A percentile compares a stretch with the other conserved stretches of the same genome.
Evolutionary conservation across 352 stramenopile species (phyloP).

Genomic region (Globisporangium carolinianum): DNA sequence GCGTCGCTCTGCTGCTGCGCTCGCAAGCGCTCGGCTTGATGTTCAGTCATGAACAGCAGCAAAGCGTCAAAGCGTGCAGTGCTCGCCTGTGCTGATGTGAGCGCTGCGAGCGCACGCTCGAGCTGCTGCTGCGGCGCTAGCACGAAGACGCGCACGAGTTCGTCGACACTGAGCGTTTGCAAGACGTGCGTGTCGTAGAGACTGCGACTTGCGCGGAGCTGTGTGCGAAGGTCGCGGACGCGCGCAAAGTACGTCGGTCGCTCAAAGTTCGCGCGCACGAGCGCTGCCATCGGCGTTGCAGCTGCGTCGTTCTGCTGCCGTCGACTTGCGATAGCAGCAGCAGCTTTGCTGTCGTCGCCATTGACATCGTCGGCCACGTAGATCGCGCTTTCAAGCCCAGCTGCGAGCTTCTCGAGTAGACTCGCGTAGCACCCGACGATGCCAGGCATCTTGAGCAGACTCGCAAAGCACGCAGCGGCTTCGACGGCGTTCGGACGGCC

Average conservation of each 20-base stretch:
- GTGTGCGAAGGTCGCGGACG: slow-evolving; percentile 41
- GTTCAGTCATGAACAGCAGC: slow-evolving; percentile 2
- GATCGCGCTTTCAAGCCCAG: slow-evolving; percentile 48
- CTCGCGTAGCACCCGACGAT: slow-evolving; percentile 65
- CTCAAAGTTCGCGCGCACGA: slow-evolving; percentile 51
- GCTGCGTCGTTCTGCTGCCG: not conserved
- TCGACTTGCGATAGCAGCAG: too few species aligned
- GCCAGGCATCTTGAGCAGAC: slow-evolving; percentile 70
- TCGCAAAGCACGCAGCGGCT: slow-evolving; percentile 66
- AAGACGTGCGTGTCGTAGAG: slow-evolving; percentile 37
- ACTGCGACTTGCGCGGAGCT: slow-evolving; percentile 29
- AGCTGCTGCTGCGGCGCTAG: slow-evolving; percentile 34
- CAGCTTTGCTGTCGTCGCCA: not conserved
- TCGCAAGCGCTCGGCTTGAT: too few species aligned
- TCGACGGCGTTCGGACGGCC: slow-evolving; percentile 66
- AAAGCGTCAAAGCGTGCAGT: slow-evolving; percentile 9
- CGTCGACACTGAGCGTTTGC: slow-evolving; percentile 27
- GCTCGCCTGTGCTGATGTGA: slow-evolving; percentile 13
- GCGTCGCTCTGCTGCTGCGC: slow-evolving; percentile 1
- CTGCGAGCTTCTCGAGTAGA: slow-evolving; percentile 59
- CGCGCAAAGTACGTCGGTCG: slow-evolving; percentile 69
- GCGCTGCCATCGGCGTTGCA: slow-evolving; percentile 29
- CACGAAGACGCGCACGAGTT: slow-evolving; percentile 36
- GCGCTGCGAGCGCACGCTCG: slow-evolving; percentile 18
- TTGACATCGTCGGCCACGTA: slow-evolving; percentile 26